Evolutionary conservation across 2,329 filamentous ascomycete genomes (phyloP).

Genomic region (Colletotrichum gloeosporioides): DNA sequence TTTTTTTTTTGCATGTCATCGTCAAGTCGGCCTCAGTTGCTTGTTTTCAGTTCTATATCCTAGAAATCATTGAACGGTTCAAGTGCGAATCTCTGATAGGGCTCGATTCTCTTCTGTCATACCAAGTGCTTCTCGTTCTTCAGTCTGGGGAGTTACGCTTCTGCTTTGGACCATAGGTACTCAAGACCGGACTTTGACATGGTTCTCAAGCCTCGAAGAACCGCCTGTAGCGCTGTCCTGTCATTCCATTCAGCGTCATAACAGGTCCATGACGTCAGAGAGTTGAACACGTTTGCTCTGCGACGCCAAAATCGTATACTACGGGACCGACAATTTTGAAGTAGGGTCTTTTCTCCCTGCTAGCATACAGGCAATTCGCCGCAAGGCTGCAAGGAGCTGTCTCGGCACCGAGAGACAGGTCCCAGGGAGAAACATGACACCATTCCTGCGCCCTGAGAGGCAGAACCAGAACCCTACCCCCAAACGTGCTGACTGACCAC

Average conservation of each 20-base stretch:
- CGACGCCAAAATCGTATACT: background rate
- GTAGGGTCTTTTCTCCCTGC: background rate
- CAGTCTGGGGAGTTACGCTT: accelerated
- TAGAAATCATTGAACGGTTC: background rate
- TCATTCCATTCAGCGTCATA: background rate
- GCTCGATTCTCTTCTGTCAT: background rate
- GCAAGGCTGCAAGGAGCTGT: background rate
- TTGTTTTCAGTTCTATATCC: background rate
- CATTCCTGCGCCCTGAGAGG: background rate
- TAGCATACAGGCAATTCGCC: background rate
- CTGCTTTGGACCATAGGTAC: background rate
- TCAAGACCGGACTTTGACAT: background rate
- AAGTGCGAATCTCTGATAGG: background rate
- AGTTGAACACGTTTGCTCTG: background rate
- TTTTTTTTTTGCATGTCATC: background rate
- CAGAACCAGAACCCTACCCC: background rate
- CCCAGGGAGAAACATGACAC: background rate
- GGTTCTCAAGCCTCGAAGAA: background rate
- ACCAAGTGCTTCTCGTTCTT: background rate
- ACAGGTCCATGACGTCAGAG: background rate
- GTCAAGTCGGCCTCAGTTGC: background rate
- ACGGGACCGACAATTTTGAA: background rate
- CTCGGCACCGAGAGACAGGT: background rate
- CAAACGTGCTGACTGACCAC: background rate
- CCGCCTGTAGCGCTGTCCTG: background rate